Evolutionary conservation across 169 alveolate genomes (phyloP), one percentile per base, ranked within the genome.

Genomic region (Eimeria necatrix): DNA sequence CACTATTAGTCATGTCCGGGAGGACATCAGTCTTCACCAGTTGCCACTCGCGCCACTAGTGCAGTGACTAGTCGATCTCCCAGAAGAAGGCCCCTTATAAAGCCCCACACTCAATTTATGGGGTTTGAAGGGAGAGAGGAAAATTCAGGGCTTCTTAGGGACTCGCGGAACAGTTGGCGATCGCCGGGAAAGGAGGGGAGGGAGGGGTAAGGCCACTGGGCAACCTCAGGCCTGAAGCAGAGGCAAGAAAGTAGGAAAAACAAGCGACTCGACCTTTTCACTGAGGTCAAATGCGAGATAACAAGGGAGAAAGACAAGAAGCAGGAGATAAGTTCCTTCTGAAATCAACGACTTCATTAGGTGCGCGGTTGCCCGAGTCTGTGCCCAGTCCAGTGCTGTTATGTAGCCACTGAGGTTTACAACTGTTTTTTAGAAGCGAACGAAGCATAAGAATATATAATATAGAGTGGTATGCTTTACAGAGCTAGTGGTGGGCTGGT

Each of bases 351-450:
- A 83, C 74, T 52, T 83, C 91, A 59, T 52, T 83, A 83, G 91
- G 91, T 83, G 91, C 91, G n/a, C 32, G 53, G 56, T 53, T 53
- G 91, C 51, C 74, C 20, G 76, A 83, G 56, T 24, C 74, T 53
- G 74, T 83, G 59, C n/a, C 91, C 76, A 53, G 46, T 83, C 74
- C 91, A 26, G 76, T 68, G 60, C 51, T 76, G 86, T 32, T 32
- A 32, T 32, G 41, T 0, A 32, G 41, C 41, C 41, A 32, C 41
- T 32, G 41, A 32, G 41, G 2, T 32, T 32, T 32, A 0, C 41
- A 32, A 32, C 2, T 32, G 41, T 32, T 32, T 32, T 32, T 32
- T 32, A 32, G 41, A 32, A 32, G 41, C 2, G 41, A 32, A 32
- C 41, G 41, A 32, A 32, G 2, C 41, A 32, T 32, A 32, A 32